These are phyloP conservation scores for Geotrichum europaeum DNA, from an alignment of 1,139 yeast genomes.

Conservation along the genomic window DNA sequence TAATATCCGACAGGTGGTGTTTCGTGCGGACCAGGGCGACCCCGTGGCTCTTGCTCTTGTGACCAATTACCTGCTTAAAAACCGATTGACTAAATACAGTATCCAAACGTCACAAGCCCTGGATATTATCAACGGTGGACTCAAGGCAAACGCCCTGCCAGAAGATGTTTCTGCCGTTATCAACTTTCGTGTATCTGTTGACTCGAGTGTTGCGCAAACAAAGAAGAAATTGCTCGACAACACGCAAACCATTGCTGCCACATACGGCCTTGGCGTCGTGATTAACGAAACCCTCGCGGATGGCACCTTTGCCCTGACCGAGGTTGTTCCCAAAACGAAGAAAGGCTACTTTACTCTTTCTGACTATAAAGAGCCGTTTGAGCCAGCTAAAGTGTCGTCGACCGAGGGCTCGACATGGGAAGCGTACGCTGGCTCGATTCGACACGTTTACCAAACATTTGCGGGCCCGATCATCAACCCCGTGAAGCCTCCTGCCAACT, in stretches of 20 bases:
- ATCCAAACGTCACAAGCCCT: constrained; percentile 57
- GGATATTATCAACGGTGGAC: constrained; percentile 56
- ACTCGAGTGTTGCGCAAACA: constrained; percentile 40
- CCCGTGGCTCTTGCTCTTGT: constrained; percentile 11
- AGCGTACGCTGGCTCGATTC: constrained; percentile 48
- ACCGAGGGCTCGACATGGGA: constrained; percentile 47
- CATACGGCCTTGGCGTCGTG: constrained; percentile 42
- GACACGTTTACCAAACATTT: constrained; percentile 14
- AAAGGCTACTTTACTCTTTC: constrained; percentile 32
- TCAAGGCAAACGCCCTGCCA: constrained; percentile 61
- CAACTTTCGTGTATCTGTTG: constrained; percentile 52
- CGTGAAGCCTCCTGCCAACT: constrained; percentile 14
- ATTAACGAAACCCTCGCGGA: constrained; percentile 27
- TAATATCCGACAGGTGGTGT: constrained; percentile 17
- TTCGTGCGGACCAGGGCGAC: constrained; percentile 6
- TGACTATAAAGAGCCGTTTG: constrained; percentile 33
- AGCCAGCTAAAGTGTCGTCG: constrained; percentile 58
- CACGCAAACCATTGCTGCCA: constrained; percentile 39
- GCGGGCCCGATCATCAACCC: constrained; percentile 24
- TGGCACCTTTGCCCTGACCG: constrained; percentile 3
- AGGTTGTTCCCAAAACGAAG: constrained; percentile 5
- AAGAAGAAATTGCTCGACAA: constrained; percentile 38
- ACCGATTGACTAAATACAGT: constrained; percentile 35
- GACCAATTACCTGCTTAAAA: constrained; percentile 10
- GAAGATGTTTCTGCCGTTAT: constrained; percentile 49